Base-by-base conservation (phyloP, 176 grass and related monocot genomes). In the Pontederia crassipes region DNA sequence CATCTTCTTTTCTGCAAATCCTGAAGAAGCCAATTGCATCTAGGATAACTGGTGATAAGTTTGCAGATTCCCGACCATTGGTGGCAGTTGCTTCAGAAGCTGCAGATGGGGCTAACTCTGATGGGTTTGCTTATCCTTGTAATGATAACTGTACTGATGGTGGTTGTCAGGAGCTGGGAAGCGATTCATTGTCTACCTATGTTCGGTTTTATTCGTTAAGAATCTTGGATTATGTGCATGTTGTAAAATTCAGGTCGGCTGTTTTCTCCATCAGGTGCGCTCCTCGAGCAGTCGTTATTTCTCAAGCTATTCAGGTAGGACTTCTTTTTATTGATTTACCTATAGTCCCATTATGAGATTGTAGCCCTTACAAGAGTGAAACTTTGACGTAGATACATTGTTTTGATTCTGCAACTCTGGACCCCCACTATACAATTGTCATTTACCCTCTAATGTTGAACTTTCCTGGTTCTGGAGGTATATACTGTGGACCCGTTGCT, bases 131-230 rank as follows among this genome's bases (percentile, higher is more conserved):
- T 57, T 58, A 68, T 70, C 46, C 68, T 72, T 76, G 40, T 57
- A 80, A 79, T 78, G 75, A 24, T 24, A 24, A 24, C 20, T 24
- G 83, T 82, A 84, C 59, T 62, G 57, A 49, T 70, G 78, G 69
- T 74, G 74, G 72, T 65, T 65, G 49, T 48, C 84, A 85, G 54
- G 82, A 76, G 61, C 15, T 58, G 51, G 75, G 54, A 28, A 50
- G 58, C 64, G 87, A 91, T 48, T 49, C 51, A 10, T 72, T 87
- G 62, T 76, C 81, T 45, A 80, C 81, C 52, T 71, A 71, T 48
- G 67, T 90, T 61, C 87, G 64, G 11, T 97, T 97, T 80, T 97
- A 97, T 81, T 97, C 92, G 10, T 67, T 97, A 54, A 88, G 75
- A 55, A 40, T 67, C 16, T 87, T 91, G 52, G 84, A 82, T 61